Conservation (phyloP, 495 filamentous ascomycete genomes). For the Trichoderma erinaceum region DNA sequence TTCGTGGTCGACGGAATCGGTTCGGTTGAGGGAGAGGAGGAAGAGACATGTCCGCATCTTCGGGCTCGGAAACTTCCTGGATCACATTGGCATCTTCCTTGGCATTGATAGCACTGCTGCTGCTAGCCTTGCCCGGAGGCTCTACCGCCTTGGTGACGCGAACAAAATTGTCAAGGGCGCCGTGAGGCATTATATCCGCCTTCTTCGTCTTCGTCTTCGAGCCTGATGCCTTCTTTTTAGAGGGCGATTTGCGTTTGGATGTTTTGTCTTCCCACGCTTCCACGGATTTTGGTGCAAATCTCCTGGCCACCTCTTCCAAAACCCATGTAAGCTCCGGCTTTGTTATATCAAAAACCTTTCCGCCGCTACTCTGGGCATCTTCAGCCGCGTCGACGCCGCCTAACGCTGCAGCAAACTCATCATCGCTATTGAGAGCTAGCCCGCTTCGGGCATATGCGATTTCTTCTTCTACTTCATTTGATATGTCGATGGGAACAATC, state of each 20-base stretch:
- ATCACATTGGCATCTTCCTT: not conserved
- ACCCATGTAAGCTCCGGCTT: conserved; percentile 71
- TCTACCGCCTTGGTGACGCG: conserved; percentile 10
- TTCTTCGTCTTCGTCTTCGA: not conserved
- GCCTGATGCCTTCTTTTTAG: conserved; percentile 20
- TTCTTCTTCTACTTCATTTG: conserved; percentile 57
- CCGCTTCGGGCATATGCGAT: conserved; percentile 44
- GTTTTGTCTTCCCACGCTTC: conserved; percentile 70
- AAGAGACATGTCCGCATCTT: not conserved
- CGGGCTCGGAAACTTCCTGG: not conserved
- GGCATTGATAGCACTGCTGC: not conserved
- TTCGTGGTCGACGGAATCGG: conserved; percentile 12
- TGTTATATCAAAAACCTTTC: conserved; percentile 58
- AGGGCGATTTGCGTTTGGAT: conserved; percentile 23
- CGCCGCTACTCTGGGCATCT: conserved; percentile 34
- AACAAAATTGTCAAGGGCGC: conserved; percentile 14
- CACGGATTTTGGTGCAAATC: conserved; percentile 66
- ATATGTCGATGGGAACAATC: conserved; percentile 70
- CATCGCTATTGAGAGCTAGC: conserved; percentile 46
- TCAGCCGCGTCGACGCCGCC: conserved; percentile 31
- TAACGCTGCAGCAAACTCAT: conserved; percentile 43
- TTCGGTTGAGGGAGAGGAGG: conserved; percentile 23
- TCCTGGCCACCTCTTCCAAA: conserved; percentile 60
- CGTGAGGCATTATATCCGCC: not conserved
- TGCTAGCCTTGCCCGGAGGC: not conserved